phyloP scores from a whole-genome alignment of 2,329 filamentous ascomycete genomes.

The Claviceps capensis region DNA sequence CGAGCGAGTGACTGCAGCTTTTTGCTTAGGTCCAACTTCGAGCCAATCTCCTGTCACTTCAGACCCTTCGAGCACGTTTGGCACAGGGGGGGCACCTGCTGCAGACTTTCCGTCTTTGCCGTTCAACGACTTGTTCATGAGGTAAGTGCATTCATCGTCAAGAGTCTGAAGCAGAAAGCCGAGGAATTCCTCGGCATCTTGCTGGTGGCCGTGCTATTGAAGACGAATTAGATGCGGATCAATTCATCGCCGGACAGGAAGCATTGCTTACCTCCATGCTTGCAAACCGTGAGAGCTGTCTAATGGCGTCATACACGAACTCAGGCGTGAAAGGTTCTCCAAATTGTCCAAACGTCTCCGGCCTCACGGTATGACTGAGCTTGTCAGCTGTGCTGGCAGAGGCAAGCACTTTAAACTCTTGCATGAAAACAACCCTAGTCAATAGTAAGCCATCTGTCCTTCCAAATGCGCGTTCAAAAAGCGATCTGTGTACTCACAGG shows the following conservation, averaged over 20 bases:
- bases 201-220: constrained; percentile 73
- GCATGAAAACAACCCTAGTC: constrained; percentile 81
- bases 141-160: constrained; percentile 77
- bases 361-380: constrained; percentile 60
- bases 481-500: constrained; percentile 45
- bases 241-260: neutral
- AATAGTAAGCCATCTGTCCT: neutral
- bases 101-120: constrained; percentile 24
- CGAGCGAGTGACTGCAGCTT: constrained; percentile 70
- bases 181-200: constrained; percentile 94
- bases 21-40: constrained; percentile 88
- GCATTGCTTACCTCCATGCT: constrained; percentile 63
- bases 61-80: constrained; percentile 16
- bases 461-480: neutral
- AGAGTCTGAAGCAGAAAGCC: constrained; percentile 85
- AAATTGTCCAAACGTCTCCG: constrained; percentile 74
- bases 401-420: constrained; percentile 77
- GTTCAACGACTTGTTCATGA: constrained; percentile 40
- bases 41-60: constrained; percentile 52
- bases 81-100: constrained; percentile 15
- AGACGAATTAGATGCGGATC: neutral
- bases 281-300: constrained; percentile 72
- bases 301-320: constrained; percentile 89
- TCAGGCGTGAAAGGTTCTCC: constrained; percentile 87
- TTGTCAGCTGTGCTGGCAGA: constrained; percentile 63